Base-by-base conservation (phyloP, 345 rosid species). In the Gossypium stocksii region DNA sequence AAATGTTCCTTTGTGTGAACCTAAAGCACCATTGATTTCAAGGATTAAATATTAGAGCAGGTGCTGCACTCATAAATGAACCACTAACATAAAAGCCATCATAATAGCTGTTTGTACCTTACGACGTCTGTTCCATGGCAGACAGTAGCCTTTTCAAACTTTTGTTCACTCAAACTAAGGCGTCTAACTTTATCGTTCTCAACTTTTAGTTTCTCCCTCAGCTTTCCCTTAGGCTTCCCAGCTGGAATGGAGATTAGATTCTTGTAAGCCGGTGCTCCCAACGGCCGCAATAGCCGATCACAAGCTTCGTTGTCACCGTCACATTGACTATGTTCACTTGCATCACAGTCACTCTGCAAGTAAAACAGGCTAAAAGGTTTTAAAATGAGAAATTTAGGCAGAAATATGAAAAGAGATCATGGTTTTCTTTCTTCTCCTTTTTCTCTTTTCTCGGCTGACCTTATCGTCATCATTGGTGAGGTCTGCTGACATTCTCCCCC, bases 1-100 rank as follows among this genome's bases (percentile, higher is more conserved):
- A 82, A 52, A 89, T 76, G 68, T 88, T 92, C 81, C 77, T 87
- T 81, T 86, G 93, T 25, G 93, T 92, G 72, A 92, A 92, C 78
- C 97, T 90, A 49, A 9, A 56, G 43, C 11, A 52, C 20, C 25
- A 67, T 54, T 3, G 60, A 65, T 73, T 48, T 27, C 38, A 41
- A 46, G 16, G 34, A 27, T 27, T 14, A 29, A 23, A 25, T 0
- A 6, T 27, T 60, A 14, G 23, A 29, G 52, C 29, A 53, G 61
- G n/a, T 52, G 17, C 71, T 52, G 17, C 71, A 44, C 17, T 34
- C 8, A 62, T 1, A 53, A 53, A 16, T n/a, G 20, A 16, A 17
- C 19, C 3, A 54, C 25, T 15, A 27, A 15, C 51, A 65, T 65
- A 19, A 44, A 65, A 19, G 27, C 25, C 15, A 48, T 67, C 41